phyloP scores from a whole-genome alignment of 2,329 filamentous ascomycete genomes.

The Didymella glomerata region DNA sequence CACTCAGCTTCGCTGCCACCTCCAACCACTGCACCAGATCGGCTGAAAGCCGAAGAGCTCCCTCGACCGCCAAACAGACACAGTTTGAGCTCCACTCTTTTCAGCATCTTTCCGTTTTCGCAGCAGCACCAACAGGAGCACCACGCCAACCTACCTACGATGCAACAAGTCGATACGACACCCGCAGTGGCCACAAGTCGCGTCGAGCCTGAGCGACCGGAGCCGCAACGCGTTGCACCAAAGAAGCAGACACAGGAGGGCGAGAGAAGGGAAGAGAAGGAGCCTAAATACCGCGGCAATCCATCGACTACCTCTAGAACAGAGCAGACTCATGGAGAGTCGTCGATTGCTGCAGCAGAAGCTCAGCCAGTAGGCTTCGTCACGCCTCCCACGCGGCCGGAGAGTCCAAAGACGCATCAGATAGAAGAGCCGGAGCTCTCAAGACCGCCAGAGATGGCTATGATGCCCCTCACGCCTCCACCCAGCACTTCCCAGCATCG shows the following conservation, averaged over 20 bases:
- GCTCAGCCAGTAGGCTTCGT: not conserved
- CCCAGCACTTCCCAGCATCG: conserved; percentile 20
- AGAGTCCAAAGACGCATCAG: not conserved
- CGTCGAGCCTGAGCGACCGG: not conserved
- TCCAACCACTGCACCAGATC: conserved; percentile 17
- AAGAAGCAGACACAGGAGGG: not conserved
- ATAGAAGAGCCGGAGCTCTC: conserved; percentile 23
- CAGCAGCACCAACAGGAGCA: conserved; percentile 46
- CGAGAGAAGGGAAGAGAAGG: not conserved
- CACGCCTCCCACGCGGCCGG: conserved; percentile 22
- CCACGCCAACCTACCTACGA: conserved; percentile 38
- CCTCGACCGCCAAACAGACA: conserved; percentile 41
- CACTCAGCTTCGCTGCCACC: conserved; percentile 44
- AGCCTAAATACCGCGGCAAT: conserved; percentile 1
- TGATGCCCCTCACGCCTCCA: conserved; percentile 46
- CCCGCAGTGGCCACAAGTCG: not conserved
- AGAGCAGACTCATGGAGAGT: not conserved
- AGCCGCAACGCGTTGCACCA: not conserved
- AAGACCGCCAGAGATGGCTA: conserved; percentile 40
- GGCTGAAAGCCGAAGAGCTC: conserved; percentile 13
- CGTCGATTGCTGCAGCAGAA: not conserved
- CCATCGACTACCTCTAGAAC: not conserved
- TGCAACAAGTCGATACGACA: conserved; percentile 27
- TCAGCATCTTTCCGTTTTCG: conserved; percentile 49
- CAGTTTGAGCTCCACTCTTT: conserved; percentile 46